Conservation (phyloP, 331 rosid species). For the Arachis monticola region DNA sequence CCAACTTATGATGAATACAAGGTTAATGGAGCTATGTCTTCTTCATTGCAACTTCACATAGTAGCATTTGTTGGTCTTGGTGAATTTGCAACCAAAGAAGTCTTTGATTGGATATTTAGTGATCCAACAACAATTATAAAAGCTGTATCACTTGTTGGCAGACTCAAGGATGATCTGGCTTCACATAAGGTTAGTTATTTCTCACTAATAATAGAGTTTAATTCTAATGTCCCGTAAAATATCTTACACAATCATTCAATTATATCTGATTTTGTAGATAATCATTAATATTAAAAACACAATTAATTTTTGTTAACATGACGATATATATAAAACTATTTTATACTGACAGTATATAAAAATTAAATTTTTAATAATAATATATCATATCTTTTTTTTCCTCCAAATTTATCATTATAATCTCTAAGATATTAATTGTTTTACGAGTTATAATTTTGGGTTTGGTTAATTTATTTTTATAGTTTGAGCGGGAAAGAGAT, state of each 20-base stretch:
- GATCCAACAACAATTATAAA: conserved; percentile 25
- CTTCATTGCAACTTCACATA: neutral
- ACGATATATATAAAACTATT: no score
- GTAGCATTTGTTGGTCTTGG: conserved; percentile 29
- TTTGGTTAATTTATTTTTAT: neutral
- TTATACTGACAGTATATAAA: no score
- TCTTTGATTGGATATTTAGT: conserved; percentile 35
- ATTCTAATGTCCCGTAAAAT: no score
- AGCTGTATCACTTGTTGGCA: conserved; percentile 6
- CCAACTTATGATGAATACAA: conserved; percentile 49
- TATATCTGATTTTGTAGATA: no score
- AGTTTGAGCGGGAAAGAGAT: conserved; percentile 28
- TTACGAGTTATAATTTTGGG: neutral
- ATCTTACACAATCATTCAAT: no score
- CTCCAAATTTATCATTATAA: no score
- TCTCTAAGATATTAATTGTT: no score
- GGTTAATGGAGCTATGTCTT: neutral
- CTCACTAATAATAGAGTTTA: neutral
- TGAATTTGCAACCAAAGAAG: conserved; percentile 27
- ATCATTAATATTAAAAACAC: no score
- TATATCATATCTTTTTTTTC: no score
- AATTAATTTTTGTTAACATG: no score
- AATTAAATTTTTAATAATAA: no score
- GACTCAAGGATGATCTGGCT: conserved; percentile 33
- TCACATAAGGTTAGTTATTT: conserved; percentile 34